Base-by-base conservation (phyloP, 805 yeast species). In the Candida patagonica region DNA sequence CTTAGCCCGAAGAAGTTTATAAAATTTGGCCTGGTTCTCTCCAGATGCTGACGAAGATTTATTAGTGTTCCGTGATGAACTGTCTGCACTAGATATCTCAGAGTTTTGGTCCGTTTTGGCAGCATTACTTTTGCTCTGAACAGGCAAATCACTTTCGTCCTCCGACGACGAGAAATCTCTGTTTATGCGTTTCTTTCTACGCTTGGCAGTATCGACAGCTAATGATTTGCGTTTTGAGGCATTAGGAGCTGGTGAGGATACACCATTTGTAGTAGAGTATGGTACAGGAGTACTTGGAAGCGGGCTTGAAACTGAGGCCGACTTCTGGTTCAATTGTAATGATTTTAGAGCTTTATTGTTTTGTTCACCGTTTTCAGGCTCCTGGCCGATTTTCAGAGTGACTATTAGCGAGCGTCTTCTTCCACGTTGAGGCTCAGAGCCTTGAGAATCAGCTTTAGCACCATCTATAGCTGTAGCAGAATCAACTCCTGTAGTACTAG, bases 1-100 rank as follows among this genome's bases (percentile, higher is more conserved):
- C 39, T 54, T 46, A 15, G 47, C 39, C 36, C 52, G 46, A 29
- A 53, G 47, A n/a, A 41, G 44, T 19, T 47, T 44, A 37, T 50
- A 51, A 32, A 45, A 41, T 21, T 50, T 34, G 30, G 50, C 53
- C 13, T 54, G 48, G 42, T 47, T 33, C 19, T 33, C 37, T 6
- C 16, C 20, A 22, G 26, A 4, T 12, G 22, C 16, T 7, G 27
- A 5, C 10, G 21, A 8, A 5, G 22, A 4, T 7, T 12, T 29
- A 20, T 31, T 20, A 13, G 3, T 16, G 35, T 24, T 24, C 10
- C 10, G 26, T 24, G 10, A 8, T 24, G 26, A 24, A 8, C n/a
- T n/a, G n/a, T 15, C 15, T 3, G 4, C 16, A 5, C 17, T 29
- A 15, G 17, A 17, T 29, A 20, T 17, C 8, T 17, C 8, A 13